Evolutionary conservation across 1,284 basidiomycete species (phyloP).

Genomic region (Retiboletus fuscus): DNA sequence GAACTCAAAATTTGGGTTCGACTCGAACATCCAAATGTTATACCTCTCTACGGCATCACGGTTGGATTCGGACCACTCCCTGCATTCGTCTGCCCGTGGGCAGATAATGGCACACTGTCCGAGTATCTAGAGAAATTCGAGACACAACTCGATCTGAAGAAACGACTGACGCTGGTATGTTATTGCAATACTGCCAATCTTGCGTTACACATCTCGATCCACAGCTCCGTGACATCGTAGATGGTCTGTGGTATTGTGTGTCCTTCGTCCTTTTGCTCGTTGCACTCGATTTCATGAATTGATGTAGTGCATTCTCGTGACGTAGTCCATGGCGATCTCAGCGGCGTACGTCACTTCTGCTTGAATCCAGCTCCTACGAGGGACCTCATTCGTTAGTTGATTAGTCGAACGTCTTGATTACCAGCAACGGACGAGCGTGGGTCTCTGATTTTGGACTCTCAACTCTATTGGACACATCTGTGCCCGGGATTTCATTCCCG

Average conservation of each 20-base stretch:
- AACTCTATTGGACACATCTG: constrained; percentile 40
- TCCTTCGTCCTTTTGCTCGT: background rate
- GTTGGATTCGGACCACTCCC: constrained; percentile 55
- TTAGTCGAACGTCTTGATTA: constrained; percentile 51
- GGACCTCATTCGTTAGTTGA: constrained; percentile 13
- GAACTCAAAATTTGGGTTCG: constrained; percentile 58
- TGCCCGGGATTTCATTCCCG: constrained; percentile 36
- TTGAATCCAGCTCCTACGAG: background rate
- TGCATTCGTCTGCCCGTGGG: constrained; percentile 63
- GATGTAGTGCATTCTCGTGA: constrained; percentile 37
- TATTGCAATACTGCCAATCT: background rate
- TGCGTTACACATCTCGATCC: background rate
- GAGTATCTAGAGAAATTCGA: constrained; percentile 46
- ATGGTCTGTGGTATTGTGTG: constrained; percentile 43
- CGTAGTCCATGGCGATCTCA: constrained; percentile 45
- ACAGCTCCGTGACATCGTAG: constrained; percentile 41
- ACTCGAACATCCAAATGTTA: constrained; percentile 55
- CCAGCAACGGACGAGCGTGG: constrained; percentile 31
- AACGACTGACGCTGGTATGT: constrained; percentile 38
- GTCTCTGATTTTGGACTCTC: constrained; percentile 48
- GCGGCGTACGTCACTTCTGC: constrained; percentile 37
- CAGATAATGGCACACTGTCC: constrained; percentile 58
- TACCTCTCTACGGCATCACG: constrained; percentile 55
- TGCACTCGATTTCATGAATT: constrained; percentile 10
- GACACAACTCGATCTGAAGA: constrained; percentile 25